phyloP scores from a whole-genome alignment of 2,329 filamentous ascomycete genomes.

The Byssothecium circinans region DNA sequence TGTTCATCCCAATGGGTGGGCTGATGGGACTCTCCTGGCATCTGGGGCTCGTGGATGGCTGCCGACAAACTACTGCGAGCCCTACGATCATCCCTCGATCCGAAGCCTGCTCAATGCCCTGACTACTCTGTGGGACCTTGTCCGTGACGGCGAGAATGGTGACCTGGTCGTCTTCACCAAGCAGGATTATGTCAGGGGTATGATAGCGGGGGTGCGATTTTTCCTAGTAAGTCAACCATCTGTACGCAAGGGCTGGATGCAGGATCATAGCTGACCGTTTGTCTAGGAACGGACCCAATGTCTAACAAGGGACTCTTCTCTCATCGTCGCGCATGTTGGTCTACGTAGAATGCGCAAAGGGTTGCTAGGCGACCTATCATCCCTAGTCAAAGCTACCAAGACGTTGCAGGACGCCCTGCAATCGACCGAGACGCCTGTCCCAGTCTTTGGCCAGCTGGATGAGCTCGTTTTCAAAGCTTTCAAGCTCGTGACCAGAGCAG shows the following conservation, averaged over 20 bases:
- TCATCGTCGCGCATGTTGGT: conserved; percentile 73
- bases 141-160: conserved; percentile 74
- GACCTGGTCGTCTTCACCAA: conserved; percentile 80
- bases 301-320: conserved; percentile 75
- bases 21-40: conserved; percentile 85
- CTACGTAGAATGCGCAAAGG: conserved; percentile 83
- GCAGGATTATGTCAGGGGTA: conserved; percentile 90
- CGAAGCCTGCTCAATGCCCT: conserved; percentile 81
- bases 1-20: conserved; percentile 97
- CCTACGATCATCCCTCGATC: conserved; percentile 88
- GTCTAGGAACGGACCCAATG: conserved; percentile 82
- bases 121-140: conserved; percentile 88
- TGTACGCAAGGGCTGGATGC: background rate
- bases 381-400: conserved; percentile 86
- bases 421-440: conserved; percentile 37
- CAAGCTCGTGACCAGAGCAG: conserved; percentile 87
- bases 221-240: conserved; percentile 68
- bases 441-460: conserved; percentile 76
- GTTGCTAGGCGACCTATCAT: conserved; percentile 83
- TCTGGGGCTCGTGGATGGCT: conserved; percentile 91
- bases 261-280: conserved; percentile 17
- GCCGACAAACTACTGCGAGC: conserved; percentile 96
- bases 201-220: conserved; percentile 90
- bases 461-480: conserved; percentile 94
- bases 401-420: conserved; percentile 73